A percentile compares a stretch with the other conserved stretches of the same genome.
These are phyloP conservation scores for Penicillium coffeae DNA, from an alignment of 495 filamentous ascomycete genomes.

Conservation along the genomic window DNA sequence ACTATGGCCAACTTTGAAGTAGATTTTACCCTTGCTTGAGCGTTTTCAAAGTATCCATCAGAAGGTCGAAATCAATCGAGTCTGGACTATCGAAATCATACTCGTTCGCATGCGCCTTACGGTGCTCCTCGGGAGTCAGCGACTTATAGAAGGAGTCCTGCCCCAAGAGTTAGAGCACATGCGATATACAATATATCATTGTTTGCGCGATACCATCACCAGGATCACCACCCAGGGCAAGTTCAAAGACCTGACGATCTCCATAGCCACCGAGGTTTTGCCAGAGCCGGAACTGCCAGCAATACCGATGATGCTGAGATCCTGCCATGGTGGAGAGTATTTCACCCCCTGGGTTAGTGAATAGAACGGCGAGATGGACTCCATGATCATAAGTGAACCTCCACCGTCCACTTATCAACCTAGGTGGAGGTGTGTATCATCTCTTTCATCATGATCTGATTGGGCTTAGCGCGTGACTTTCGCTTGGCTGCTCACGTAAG, in stretches of 20 bases:
- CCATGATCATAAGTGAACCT: slow-evolving; percentile 25
- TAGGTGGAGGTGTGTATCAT: slow-evolving; percentile 4
- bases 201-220: slow-evolving; percentile 67
- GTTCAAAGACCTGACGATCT: slow-evolving; percentile 84
- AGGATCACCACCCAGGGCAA: slow-evolving; percentile 97
- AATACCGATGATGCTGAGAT: slow-evolving; percentile 91
- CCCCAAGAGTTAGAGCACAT: slow-evolving; percentile 21
- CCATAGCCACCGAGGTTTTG: slow-evolving; percentile 91
- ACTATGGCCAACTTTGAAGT: not conserved
- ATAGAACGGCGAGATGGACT: slow-evolving; percentile 43
- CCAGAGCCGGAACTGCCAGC: slow-evolving; percentile 95
- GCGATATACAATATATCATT: not conserved
- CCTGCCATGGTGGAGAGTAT: slow-evolving; percentile 92
- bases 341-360: slow-evolving; percentile 52
- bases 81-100: slow-evolving; percentile 94
- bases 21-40: slow-evolving; percentile 80
- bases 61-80: slow-evolving; percentile 89
- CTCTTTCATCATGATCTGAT: slow-evolving; percentile 7
- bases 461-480: slow-evolving; percentile 22
- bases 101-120: slow-evolving; percentile 77
- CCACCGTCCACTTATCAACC: not conserved
- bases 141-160: slow-evolving; percentile 97
- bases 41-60: slow-evolving; percentile 76
- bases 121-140: slow-evolving; percentile 67
- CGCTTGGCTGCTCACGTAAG: slow-evolving; percentile 22